phyloP scores from a whole-genome alignment of 768 basidiomycete genomes.

The Tricholoma matsutake region DNA sequence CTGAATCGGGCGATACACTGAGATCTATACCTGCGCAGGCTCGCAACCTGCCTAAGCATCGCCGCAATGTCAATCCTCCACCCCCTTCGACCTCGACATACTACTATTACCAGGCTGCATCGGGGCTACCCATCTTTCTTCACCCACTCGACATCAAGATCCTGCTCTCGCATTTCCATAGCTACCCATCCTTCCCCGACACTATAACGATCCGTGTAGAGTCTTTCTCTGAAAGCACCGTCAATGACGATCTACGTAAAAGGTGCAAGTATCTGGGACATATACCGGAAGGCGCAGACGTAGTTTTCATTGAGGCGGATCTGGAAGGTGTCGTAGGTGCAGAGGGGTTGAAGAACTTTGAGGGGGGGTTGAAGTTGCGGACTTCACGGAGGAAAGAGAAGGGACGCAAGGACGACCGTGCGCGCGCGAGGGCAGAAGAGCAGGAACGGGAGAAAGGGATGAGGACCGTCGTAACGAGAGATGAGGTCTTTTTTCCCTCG shows the following conservation, averaged over 20 bases:
- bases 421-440: conserved; percentile 75
- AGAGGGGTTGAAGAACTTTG: conserved; percentile 79
- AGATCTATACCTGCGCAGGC: conserved; percentile 19
- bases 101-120: conserved; percentile 93
- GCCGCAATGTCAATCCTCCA: conserved; percentile 81
- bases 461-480: conserved; percentile 19
- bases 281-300: conserved; percentile 87
- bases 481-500: conserved; percentile 12
- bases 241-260: conserved; percentile 91
- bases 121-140: conserved; percentile 87
- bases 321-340: conserved; percentile 72
- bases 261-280: conserved; percentile 96
- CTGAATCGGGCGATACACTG: conserved; percentile 1
- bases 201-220: conserved; percentile 79
- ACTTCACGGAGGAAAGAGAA: conserved; percentile 75
- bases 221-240: conserved; percentile 67
- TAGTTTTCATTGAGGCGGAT: conserved; percentile 91
- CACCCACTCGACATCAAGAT: conserved; percentile 96
- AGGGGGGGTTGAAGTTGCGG: conserved; percentile 75
- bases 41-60: conserved; percentile 52
- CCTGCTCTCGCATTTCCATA: conserved; percentile 77
- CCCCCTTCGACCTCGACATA: conserved; percentile 88
- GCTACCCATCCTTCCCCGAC: conserved; percentile 83
- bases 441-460: conserved; percentile 60
- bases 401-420: conserved; percentile 82